Evolutionary conservation across 768 basidiomycete genomes (phyloP).

Genomic region (Lentinus tigrinus): DNA sequence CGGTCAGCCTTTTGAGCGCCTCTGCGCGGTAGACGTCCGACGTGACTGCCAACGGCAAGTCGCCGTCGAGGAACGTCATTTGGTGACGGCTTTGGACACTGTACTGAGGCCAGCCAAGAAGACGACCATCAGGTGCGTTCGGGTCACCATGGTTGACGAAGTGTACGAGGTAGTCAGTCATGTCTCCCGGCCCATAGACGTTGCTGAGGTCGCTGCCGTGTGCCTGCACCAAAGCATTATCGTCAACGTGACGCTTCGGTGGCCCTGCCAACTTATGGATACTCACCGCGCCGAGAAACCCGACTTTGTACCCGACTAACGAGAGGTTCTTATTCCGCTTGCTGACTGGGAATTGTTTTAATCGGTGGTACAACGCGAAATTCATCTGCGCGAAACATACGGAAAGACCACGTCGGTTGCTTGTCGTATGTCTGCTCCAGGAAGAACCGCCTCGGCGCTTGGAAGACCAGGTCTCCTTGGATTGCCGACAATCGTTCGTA

Average conservation of each 20-base stretch:
- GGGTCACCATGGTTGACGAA: constrained; percentile 33
- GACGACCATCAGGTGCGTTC: constrained; percentile 11
- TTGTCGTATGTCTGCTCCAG: background rate
- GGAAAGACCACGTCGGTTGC: background rate
- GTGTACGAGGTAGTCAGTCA: constrained; percentile 44
- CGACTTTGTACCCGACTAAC: background rate
- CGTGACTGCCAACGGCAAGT: background rate
- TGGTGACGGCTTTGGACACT: background rate
- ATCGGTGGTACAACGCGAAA: too few species aligned
- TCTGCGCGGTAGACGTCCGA: constrained; percentile 5
- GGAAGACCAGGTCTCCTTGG: constrained; percentile 19
- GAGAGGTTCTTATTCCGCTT: background rate
- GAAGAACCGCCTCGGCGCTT: constrained; percentile 17
- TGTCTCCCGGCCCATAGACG: constrained; percentile 41
- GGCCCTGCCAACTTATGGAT: background rate
- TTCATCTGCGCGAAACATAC: background rate
- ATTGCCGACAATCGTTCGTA: constrained; percentile 22
- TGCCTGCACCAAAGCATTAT: constrained; percentile 25
- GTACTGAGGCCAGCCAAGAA: constrained; percentile 21
- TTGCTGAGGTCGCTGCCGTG: constrained; percentile 44
- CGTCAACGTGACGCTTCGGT: background rate
- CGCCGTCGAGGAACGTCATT: constrained; percentile 8
- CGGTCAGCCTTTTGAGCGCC: background rate
- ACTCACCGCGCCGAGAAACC: background rate
- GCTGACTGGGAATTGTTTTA: too few species aligned